Evolutionary conservation across 257 asterid genomes (phyloP).

Genomic region (Rubia yunnanensis): DNA sequence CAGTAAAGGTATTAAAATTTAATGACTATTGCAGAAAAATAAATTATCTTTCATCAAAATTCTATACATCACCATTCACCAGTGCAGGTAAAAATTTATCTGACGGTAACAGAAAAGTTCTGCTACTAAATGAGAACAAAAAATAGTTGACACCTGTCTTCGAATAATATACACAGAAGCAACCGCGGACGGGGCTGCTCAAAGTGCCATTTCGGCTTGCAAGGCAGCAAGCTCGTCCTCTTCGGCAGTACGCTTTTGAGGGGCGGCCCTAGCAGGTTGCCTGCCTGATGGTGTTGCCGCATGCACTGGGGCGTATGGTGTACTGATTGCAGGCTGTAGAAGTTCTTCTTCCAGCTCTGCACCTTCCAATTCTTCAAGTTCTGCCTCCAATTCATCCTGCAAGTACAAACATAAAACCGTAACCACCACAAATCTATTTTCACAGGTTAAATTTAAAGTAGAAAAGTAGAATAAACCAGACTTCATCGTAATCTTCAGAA

Average conservation of each 20-base stretch:
- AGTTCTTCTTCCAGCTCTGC: constrained; percentile 73
- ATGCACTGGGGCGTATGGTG: constrained; percentile 39
- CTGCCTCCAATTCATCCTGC: constrained; percentile 80
- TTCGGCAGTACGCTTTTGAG: constrained; percentile 50
- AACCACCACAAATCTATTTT: background rate
- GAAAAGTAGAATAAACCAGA: constrained; percentile 3
- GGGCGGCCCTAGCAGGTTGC: constrained; percentile 42
- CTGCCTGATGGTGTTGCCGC: constrained; percentile 36
- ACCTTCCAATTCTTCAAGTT: constrained; percentile 73
- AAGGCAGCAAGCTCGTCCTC: constrained; percentile 78
- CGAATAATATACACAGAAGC: constrained; percentile 4
- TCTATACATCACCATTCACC: no score
- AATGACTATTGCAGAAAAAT: background rate
- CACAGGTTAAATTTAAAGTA: background rate
- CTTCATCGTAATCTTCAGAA: constrained; percentile 61
- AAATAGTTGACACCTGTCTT: background rate
- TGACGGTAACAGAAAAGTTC: background rate
- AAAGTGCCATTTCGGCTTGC: constrained; percentile 89
- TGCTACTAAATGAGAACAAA: background rate
- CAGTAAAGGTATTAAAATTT: no score
- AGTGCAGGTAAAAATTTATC: no score
- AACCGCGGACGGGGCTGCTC: constrained; percentile 7
- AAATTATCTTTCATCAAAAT: no score
- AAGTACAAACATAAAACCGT: background rate
- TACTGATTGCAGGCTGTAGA: constrained; percentile 57